Evolutionary conservation across 805 yeast species (phyloP).

Genomic region (Ogataea ganodermae): DNA sequence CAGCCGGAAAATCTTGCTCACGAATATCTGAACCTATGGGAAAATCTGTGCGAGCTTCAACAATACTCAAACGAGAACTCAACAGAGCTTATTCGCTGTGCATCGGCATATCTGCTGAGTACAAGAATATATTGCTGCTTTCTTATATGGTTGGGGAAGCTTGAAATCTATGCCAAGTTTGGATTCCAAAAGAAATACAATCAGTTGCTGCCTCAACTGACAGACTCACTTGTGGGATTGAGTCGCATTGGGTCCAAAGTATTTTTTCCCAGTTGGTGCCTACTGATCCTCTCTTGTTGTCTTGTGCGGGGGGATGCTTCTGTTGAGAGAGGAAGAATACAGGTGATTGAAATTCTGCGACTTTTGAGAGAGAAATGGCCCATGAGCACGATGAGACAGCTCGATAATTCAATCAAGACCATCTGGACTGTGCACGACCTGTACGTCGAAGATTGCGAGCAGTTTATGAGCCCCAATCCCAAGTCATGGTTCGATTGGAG

Average conservation of each 20-base stretch:
- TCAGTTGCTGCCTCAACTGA: conserved; percentile 13
- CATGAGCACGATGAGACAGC: conserved; percentile 24
- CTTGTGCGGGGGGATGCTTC: conserved; percentile 10
- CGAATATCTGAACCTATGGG: conserved; percentile 16
- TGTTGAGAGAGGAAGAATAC: conserved; percentile 17
- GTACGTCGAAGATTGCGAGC: conserved; percentile 10
- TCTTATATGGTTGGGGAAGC: conserved; percentile 14
- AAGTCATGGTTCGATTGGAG: conserved; percentile 31
- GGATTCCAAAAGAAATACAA: conserved; percentile 10
- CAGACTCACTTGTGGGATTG: conserved; percentile 13
- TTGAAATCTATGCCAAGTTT: conserved; percentile 11
- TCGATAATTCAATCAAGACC: conserved; percentile 28
- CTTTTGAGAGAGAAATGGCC: conserved; percentile 32
- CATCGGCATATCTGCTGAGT: conserved; percentile 25
- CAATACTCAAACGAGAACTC: conserved; percentile 13
- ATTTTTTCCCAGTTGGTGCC: conserved; percentile 37
- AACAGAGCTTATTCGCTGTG: conserved; percentile 21
- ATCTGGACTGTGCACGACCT: conserved; percentile 35
- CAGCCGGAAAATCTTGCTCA: neutral
- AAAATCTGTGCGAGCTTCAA: conserved; percentile 9
- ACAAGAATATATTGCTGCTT: conserved; percentile 24
- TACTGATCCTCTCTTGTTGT: conserved; percentile 29
- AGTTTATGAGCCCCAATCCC: conserved; percentile 8
- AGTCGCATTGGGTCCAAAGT: conserved; percentile 16
- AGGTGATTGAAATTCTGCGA: conserved; percentile 23